phyloP scores from a whole-genome alignment of 495 filamentous ascomycete species.

The Umbilicaria muhlenbergii region DNA sequence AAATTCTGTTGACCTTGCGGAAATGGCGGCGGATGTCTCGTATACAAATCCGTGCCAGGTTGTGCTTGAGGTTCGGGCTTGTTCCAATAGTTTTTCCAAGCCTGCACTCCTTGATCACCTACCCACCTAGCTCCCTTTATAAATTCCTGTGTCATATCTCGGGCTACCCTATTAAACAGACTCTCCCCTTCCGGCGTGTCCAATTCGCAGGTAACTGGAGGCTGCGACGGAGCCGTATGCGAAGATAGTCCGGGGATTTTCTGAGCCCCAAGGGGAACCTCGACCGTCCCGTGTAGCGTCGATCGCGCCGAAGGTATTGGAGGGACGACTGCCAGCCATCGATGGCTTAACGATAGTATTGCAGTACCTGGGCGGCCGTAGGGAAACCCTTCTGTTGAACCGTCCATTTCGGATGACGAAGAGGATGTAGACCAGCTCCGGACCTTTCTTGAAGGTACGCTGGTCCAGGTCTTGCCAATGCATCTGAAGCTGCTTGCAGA shows the following conservation, averaged over 20 bases:
- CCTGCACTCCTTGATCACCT: conserved; percentile 69
- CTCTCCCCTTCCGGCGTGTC: conserved; percentile 69
- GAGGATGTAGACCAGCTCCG: conserved; percentile 37
- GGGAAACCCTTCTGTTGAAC: conserved; percentile 29
- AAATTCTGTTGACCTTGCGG: conserved; percentile 27
- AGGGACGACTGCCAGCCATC: conserved; percentile 78
- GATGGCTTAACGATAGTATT: conserved; percentile 57
- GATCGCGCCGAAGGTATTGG: conserved; percentile 52
- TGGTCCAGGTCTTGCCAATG: conserved; percentile 78
- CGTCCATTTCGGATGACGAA: conserved; percentile 36
- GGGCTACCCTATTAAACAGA: conserved; percentile 67
- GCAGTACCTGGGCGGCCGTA: conserved; percentile 31
- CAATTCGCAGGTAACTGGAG: conserved; percentile 55
- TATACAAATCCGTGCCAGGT: conserved; percentile 6
- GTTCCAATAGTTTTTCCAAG: conserved; percentile 83
- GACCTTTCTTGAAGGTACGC: conserved; percentile 40
- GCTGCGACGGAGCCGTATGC: conserved; percentile 58
- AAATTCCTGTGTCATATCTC: conserved; percentile 82
- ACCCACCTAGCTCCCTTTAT: conserved; percentile 79
- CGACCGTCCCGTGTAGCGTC: conserved; percentile 45
- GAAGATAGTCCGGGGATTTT: conserved; percentile 51
- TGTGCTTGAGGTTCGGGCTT: conserved; percentile 18
- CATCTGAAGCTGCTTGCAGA: conserved; percentile 36
- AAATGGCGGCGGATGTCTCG: conserved; percentile 16
- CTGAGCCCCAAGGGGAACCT: conserved; percentile 21